These are phyloP conservation scores for Clausena lansium DNA, from an alignment of 345 rosid species.

Conservation along the genomic window DNA sequence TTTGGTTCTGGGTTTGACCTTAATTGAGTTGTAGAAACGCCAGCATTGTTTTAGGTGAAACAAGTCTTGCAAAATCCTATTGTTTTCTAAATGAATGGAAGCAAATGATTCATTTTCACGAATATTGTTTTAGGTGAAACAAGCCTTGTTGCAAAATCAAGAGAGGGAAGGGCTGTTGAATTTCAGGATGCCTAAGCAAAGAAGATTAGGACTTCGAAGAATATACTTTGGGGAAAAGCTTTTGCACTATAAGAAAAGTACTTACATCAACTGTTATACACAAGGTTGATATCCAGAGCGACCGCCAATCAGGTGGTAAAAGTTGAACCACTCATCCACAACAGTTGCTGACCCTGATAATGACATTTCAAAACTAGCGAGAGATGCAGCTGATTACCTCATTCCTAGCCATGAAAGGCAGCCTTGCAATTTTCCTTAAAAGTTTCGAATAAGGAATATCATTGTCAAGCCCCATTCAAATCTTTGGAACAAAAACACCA, in stretches of 20 bases:
- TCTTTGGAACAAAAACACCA: neutral
- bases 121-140: too few species aligned
- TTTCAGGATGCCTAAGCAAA: neutral
- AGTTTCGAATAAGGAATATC: neutral
- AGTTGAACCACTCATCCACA: neutral
- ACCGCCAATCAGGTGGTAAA: neutral
- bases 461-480: neutral
- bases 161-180: too few species aligned
- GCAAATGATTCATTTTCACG: neutral
- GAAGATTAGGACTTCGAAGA: neutral
- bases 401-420: neutral
- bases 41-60: neutral
- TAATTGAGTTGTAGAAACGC: too few species aligned
- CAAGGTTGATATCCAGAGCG: neutral
- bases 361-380: neutral
- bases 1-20: too few species aligned
- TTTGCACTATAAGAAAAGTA: neutral
- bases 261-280: neutral
- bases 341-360: neutral
- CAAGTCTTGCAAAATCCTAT: neutral
- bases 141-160: too few species aligned
- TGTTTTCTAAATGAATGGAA: neutral
- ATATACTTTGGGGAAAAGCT: neutral
- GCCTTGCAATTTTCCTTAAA: neutral
- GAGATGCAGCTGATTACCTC: neutral